Base-by-base conservation (phyloP, 495 filamentous ascomycete species). In the Copromyces sp. region DNA sequence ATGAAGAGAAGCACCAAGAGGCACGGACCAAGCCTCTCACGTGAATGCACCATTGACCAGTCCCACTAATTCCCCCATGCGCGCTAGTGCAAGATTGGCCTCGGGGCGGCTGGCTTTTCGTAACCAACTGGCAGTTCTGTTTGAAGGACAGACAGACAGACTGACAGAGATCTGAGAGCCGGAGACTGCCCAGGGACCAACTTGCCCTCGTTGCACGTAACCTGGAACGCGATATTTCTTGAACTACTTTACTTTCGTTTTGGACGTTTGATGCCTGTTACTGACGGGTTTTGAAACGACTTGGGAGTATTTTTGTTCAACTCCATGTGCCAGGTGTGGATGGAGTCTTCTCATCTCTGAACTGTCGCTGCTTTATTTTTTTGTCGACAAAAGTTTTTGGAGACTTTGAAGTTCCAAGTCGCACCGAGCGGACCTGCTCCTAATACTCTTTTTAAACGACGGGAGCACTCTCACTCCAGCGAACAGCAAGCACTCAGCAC, bases 361-460 rank as follows among this genome's bases (percentile, higher is more conserved):
- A 61, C 53, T 8, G 8, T 40, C 39, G 29, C 14, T 29, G 16
- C 41, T 17, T 12, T 29, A 4, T 32, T 61, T 61, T 61, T 32
- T 32, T 32, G 24, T 32, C 24, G 53, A 35, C 70, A 8, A 77
- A 78, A 74, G 44, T 74, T 80, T 81, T 79, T 78, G 78, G 75
- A 53, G 71, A 61, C 20, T 32, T 32, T 1, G 53, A 61, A 5
- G 12, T 61, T 35, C 12, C 12, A 61, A 16, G 24, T 74, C 75
- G 76, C 72, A 75, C 73, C 70, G 68, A 20, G 44, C 24, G 53
- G 39, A 65, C 20, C 45, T 53, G 20, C 45, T 53, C 44, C 44
- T 41, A 32, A 61, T 24, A 59, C 24, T n/a, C 24, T 24, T 24
- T 24, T 24, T 24, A 59, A n/a, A n/a, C 47, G 45, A n/a, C 41